phyloP scores from a whole-genome alignment of 2,329 filamentous ascomycete species.

The Talaromyces sp. region DNA sequence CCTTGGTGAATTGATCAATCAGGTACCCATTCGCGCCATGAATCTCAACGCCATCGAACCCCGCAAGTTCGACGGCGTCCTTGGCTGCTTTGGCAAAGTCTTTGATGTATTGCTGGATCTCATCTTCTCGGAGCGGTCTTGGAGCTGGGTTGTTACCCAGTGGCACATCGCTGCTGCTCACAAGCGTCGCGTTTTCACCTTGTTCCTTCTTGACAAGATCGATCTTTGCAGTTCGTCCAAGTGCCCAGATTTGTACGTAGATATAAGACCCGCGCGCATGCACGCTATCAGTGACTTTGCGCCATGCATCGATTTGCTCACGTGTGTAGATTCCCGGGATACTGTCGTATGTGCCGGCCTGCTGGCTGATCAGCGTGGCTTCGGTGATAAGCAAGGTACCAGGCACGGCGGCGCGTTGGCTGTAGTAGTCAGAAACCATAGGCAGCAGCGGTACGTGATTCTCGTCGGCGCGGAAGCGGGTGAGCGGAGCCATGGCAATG shows the following conservation, averaged over 20 bases:
- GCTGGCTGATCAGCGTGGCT: constrained; percentile 44
- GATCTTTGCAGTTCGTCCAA: constrained; percentile 49
- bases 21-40: constrained; percentile 46
- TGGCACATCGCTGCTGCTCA: constrained; percentile 35
- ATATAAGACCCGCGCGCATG: constrained; percentile 55
- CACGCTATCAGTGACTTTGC: constrained; percentile 52
- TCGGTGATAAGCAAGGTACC: constrained; percentile 54
- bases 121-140: constrained; percentile 25
- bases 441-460: constrained; percentile 37
- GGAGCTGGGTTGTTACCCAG: constrained; percentile 22
- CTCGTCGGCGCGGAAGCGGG: constrained; percentile 43
- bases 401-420: constrained; percentile 43
- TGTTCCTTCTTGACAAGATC: constrained; percentile 21
- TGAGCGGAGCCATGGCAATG: constrained; percentile 51
- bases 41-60: constrained; percentile 47
- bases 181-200: constrained; percentile 21
- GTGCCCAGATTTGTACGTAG: constrained; percentile 54
- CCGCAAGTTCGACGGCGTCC: constrained; percentile 45
- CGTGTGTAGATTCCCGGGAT: constrained; percentile 51
- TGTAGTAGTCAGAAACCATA: constrained; percentile 45
- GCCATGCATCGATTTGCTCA: constrained; percentile 53
- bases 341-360: constrained; percentile 42
- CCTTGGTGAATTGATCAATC: constrained; percentile 45
- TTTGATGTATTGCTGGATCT: constrained; percentile 34
- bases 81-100: constrained; percentile 38